Conservation (phyloP, 805 yeast genomes). For the Hanseniaspora vineae region DNA sequence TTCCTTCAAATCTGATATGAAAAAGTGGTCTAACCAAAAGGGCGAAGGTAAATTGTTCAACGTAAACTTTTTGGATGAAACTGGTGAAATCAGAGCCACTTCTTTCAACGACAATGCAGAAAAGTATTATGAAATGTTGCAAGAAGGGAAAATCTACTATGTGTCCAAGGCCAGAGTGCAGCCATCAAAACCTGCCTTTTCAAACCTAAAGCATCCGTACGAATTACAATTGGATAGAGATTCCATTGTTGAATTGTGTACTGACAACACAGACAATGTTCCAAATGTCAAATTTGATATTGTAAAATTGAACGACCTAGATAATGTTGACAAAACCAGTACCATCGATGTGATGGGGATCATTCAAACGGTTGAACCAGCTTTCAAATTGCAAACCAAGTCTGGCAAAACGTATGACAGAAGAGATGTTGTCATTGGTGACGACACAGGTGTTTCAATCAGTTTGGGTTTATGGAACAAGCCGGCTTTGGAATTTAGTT, state of each 20-base stretch:
- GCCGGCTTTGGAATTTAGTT: slow-evolving; percentile 62
- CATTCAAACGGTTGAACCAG: slow-evolving; percentile 61
- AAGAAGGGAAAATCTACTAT: slow-evolving; percentile 84
- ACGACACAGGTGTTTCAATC: slow-evolving; percentile 64
- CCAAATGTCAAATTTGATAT: slow-evolving; percentile 75
- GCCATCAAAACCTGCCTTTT: slow-evolving; percentile 75
- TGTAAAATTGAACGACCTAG: slow-evolving; percentile 52
- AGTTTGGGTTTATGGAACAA: slow-evolving; percentile 85
- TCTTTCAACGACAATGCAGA: slow-evolving; percentile 85
- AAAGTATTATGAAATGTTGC: slow-evolving; percentile 56
- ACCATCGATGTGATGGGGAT: slow-evolving; percentile 83
- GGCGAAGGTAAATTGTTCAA: slow-evolving; percentile 88
- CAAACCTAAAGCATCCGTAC: slow-evolving; percentile 74
- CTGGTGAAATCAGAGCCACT: slow-evolving; percentile 92
- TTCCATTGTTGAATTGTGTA: slow-evolving; percentile 58
- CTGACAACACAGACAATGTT: slow-evolving; percentile 38
- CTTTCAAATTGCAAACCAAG: slow-evolving; percentile 69
- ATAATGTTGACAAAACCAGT: slow-evolving; percentile 33
- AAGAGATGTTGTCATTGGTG: slow-evolving; percentile 80
- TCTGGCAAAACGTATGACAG: slow-evolving; percentile 89
- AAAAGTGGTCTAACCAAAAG: slow-evolving; percentile 74
- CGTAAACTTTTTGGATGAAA: slow-evolving; percentile 80
- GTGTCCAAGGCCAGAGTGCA: slow-evolving; percentile 70
- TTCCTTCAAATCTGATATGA: slow-evolving; percentile 73
- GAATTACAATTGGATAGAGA: slow-evolving; percentile 77